Evolutionary conservation across 768 basidiomycete genomes (phyloP).

Genomic region (Cystofilobasidium ferigula): DNA sequence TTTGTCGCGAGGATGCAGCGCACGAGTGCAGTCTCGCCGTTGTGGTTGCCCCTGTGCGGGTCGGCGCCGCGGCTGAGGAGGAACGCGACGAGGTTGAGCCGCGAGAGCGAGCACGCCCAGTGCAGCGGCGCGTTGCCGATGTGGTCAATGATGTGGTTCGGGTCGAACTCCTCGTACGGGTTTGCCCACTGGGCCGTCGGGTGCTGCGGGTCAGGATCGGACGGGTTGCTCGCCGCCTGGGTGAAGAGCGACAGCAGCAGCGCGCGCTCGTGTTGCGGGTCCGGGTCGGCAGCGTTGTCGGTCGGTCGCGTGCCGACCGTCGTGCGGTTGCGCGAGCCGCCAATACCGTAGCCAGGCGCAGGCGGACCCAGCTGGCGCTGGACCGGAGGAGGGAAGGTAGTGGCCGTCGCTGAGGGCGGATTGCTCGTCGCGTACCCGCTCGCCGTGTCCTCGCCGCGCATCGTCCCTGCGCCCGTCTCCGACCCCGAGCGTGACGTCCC

Average conservation of each 20-base stretch:
- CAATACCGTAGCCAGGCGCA: background rate
- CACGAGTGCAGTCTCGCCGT: conserved; percentile 88
- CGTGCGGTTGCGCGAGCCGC: background rate
- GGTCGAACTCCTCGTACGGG: conserved; percentile 42
- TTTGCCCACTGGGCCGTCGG: conserved; percentile 14
- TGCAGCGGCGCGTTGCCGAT: conserved; percentile 91
- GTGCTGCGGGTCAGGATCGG: conserved; percentile 17
- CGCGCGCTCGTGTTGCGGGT: conserved; percentile 29
- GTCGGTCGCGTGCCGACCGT: conserved; percentile 32
- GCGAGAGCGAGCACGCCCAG: conserved; percentile 75
- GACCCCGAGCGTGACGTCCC: background rate
- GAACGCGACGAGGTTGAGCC: conserved; percentile 54
- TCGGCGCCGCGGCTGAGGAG: conserved; percentile 73
- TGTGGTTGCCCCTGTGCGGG: conserved; percentile 77
- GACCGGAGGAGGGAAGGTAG: background rate
- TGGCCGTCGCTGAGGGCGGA: background rate
- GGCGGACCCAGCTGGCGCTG: background rate
- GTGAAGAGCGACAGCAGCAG: conserved; percentile 36
- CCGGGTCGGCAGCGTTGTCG: conserved; percentile 29
- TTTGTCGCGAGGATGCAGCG: conserved; percentile 83
- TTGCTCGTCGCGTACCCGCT: background rate
- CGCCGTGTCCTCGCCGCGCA: background rate
- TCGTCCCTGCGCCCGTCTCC: background rate
- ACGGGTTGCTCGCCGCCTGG: conserved; percentile 21
- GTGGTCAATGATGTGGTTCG: conserved; percentile 82